Evolutionary conservation across 2,329 filamentous ascomycete genomes (phyloP), one percentile per base, ranked within the genome.

Genomic region (Emmonsiellopsis sp.): DNA sequence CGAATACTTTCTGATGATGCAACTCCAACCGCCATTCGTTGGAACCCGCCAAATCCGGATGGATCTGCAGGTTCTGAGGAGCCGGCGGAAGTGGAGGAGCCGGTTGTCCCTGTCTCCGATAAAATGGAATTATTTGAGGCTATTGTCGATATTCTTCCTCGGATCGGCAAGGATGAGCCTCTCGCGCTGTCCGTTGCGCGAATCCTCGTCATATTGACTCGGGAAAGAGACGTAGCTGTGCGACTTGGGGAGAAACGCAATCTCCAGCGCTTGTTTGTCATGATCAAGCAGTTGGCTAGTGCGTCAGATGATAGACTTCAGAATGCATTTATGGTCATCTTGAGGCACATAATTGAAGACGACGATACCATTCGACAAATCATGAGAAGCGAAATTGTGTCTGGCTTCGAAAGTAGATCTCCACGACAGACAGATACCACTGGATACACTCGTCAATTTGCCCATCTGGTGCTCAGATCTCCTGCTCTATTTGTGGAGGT

Each of bases 281-380:
- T 97, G 88, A 84, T 92, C 54, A 95, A 94, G 68, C 92, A 97
- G 67, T 81, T 97, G 55, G 85, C 89, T 16, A 87, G 87, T 30
- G 80, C 84, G 32, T 86, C 87, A 6, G 87, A 89, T 32, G 81
- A 87, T 52, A 85, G 85, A 52, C 79, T 98, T 8, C 81, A 85
- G 57, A 79, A 79, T 57, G 80, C 86, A 54, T 86, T 95, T 62
- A 85, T 97, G 79, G 80, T 92, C 10, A 85, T 96, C 51, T 75
- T 98, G 43, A 85, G 94, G 41, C 93, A 98, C 65, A 85, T 98
- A 59, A 82, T 97, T 52, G 93, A 98, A 70, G 94, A 98, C 64
- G 89, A 95, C 49, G 85, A 90, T 15, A 93, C 86, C 1, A 80
- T 97, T 56, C 89, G 87, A 59, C 89, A 96, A 66, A 85, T 95